Conservation (phyloP, 2,329 filamentous ascomycete species). For the Seiridium cupressi region DNA sequence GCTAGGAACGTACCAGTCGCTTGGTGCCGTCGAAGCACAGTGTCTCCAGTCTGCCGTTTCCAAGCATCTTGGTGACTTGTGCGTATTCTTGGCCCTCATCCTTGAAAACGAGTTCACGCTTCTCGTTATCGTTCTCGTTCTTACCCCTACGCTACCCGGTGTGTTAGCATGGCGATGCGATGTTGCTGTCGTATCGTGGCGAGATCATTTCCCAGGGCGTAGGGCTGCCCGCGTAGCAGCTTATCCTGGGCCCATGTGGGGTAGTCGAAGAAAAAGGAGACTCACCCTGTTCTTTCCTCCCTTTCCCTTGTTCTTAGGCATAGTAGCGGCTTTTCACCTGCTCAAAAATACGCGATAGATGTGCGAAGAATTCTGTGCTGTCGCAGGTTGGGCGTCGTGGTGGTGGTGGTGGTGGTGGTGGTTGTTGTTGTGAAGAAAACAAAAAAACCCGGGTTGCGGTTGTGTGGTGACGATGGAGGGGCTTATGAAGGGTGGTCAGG, state of each 20-base stretch:
- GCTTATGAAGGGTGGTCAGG: neutral
- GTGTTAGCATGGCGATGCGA: slow-evolving; percentile 49
- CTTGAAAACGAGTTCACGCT: slow-evolving; percentile 98
- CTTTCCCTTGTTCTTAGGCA: slow-evolving; percentile 99
- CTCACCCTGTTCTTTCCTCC: slow-evolving; percentile 9
- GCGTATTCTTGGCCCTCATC: slow-evolving; percentile 86
- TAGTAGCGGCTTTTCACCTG: slow-evolving; percentile 44
- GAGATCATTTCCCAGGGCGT: neutral
- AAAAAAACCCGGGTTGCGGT: neutral
- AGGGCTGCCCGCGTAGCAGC: no score
- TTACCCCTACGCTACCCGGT: slow-evolving; percentile 79
- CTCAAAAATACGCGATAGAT: slow-evolving; percentile 12
- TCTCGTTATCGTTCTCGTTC: slow-evolving; percentile 99
- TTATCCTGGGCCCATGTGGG: no score
- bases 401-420: slow-evolving; percentile 1
- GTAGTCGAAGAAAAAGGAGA: neutral
- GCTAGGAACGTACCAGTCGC: slow-evolving; percentile 37
- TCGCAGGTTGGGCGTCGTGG: neutral
- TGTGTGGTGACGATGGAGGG: slow-evolving; percentile 5
- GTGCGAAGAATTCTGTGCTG: neutral
- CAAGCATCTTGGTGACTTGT: slow-evolving; percentile 92
- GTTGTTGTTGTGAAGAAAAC: neutral
- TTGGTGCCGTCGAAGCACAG: slow-evolving; percentile 93
- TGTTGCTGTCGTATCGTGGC: neutral
- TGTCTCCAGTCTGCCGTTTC: slow-evolving; percentile 90